Evolutionary conservation across 2,329 filamentous ascomycete genomes (phyloP), one percentile per base, ranked within the genome.

Genomic region (Gliomastix tumulicola): DNA sequence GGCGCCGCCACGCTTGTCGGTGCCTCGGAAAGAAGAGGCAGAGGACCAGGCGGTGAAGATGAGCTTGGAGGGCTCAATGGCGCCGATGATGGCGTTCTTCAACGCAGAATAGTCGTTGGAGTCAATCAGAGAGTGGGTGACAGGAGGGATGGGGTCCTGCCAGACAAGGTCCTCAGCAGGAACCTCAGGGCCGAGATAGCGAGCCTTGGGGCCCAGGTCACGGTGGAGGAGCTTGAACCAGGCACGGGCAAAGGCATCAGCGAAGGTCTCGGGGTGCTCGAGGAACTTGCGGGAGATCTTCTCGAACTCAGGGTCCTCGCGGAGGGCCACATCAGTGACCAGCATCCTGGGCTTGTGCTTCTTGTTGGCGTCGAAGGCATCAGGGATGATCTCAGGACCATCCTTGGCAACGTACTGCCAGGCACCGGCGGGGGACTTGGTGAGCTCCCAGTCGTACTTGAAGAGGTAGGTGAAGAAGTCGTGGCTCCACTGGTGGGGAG

Each of bases 181-280:
- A 15, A 86, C 68, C 60, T 89, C 84, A 2, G 84, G 84, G 21
- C 84, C 84, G 32, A 88, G 51, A 68, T 84, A 88, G 54, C 81
- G 82, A 18, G 71, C 55, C 37, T 75, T 67, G 30, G 84, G 84
- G 13, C 84, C 84, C 63, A 89, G 74, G 56, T 88, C 84, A 64
- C 84, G 83, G 66, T 89, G 84, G 22, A 84, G 69, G 30, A 89
- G 74, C 76, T 89, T 88, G 75, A 86, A 89, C 84, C 84, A 89
- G 12, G 84, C 84, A 34, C 76, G 75, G 17, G 73, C 68, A 51
- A 88, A 89, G 8, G 74, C 79, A 42, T 87, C 77, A 37, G 69
- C 71, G 27, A 88, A 71, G 66, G 85, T 62, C 32, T 83, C 71
- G 3, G 80, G 80, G 62, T 88, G 64, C 46, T 78, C 74, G 32